A percentile compares a stretch with the other conserved stretches of the same genome.
Evolutionary conservation across 1,139 yeast genomes (phyloP).

Genomic region (Taphrina deformans): DNA sequence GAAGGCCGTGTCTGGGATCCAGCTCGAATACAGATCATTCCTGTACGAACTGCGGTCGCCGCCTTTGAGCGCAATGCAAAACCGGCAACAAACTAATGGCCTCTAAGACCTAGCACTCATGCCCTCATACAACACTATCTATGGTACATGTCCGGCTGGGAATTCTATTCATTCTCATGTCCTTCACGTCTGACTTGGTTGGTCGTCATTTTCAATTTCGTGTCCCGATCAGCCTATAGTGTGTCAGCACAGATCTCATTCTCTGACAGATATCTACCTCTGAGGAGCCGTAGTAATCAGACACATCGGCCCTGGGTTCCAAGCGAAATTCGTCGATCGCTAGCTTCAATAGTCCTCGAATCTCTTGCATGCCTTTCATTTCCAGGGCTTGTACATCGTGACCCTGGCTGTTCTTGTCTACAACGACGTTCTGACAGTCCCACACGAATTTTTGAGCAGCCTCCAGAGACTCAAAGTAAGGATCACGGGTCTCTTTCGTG

Average conservation of each 20-base stretch:
- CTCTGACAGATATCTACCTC: not conserved
- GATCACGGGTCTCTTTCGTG: not conserved
- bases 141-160: too few relatives aligned
- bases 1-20: conserved; percentile 25
- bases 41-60: conserved; percentile 15
- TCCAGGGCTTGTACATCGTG: not conserved
- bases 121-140: too few relatives aligned
- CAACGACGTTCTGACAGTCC: conserved; percentile 23
- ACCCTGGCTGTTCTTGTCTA: conserved; percentile 11
- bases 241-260: not conserved
- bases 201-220: conserved; percentile 16
- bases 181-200: conserved; percentile 14
- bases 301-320: conserved; percentile 4
- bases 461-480: not conserved
- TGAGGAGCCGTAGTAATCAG: conserved; percentile 5
- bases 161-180: conserved; percentile 7
- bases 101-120: too few relatives aligned
- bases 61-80: conserved; percentile 5
- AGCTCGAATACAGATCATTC: conserved; percentile 3
- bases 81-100: not conserved
- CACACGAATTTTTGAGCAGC: conserved; percentile 15
- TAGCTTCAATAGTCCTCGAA: not conserved
- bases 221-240: conserved; percentile 8
- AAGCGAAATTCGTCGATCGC: conserved; percentile 14
- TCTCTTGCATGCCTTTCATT: conserved; percentile 10